Percentiles rank a stretch among this genome's conserved stretches.
These are phyloP conservation scores for Solanum chacoense DNA, from an alignment of 305 asterid species.

Conservation along the genomic window DNA sequence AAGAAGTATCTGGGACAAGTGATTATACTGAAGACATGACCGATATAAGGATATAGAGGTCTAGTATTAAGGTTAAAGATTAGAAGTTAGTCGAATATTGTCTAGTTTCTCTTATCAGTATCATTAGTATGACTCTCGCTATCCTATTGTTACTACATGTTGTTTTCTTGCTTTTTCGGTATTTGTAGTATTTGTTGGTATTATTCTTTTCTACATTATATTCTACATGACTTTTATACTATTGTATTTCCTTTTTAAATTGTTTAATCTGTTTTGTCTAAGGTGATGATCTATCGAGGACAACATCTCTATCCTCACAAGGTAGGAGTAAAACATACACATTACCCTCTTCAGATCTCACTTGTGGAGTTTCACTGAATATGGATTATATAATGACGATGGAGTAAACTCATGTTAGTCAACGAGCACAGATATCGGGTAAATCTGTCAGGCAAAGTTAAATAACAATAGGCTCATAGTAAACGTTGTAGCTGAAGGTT, in stretches of 20 bases:
- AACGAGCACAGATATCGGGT: neutral
- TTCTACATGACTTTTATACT: neutral
- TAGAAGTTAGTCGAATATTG: neutral
- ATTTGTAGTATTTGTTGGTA: neutral
- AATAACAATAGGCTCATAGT: neutral
- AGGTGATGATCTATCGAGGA: neutral
- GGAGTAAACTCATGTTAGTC: neutral
- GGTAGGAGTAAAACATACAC: neutral
- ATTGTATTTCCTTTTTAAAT: neutral
- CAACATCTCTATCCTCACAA: neutral
- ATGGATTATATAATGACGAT: neutral
- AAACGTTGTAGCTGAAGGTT: neutral
- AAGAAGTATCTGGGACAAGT: neutral
- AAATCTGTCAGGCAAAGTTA: neutral
- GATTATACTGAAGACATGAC: neutral
- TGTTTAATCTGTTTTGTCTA: neutral
- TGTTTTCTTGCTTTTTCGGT: neutral
- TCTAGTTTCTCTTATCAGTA: neutral
- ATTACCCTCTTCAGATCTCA: neutral
- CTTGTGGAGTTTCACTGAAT: neutral
- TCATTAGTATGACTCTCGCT: neutral
- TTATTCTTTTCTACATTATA: neutral
- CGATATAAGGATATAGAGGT: neutral
- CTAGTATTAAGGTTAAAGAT: neutral
- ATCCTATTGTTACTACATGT: neutral